Evolutionary conservation across 306 rosid species (phyloP), one percentile per base, ranked within the genome.

Genomic region (Mimosa pudica): DNA sequence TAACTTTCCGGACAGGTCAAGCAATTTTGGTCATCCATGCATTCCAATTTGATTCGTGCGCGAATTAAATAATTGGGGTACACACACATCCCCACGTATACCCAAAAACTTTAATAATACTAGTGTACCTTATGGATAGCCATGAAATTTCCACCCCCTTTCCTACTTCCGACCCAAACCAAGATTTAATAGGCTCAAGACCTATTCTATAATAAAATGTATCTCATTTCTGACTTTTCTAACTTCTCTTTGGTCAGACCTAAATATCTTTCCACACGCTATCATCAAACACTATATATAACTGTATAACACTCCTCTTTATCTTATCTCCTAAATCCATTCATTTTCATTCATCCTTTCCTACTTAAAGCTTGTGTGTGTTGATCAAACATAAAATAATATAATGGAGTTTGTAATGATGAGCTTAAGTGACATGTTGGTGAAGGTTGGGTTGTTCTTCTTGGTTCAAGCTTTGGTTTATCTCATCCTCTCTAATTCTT

Each of bases 401-500:
- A 38, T 38, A 65, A 63, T 90, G 86, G 95, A 90, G 32, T 75
- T 48, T 71, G 8, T 0, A 2, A 76, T 24, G 10, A 75, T 16
- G 35, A 60, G 77, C 81, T 79, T 80, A 63, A 86, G 84, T 52
- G 93, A 88, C 32, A 48, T 82, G 88, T 44, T 92, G 79, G 0
- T 92, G 70, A 94, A 89, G 86, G 89, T 88, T 18, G 93, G 8
- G 12, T 7, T 94, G 77, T 94, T 94, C 77, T 5, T 89, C 54
- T 16, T 91, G 0, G 88, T 94, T 38, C 98, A 92, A 72, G 87
- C 75, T 77, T 79, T 94, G 84, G 97, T 94, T 11, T 94, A 92
- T 81, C 84, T 94, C 13, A 94, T 94, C 60, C 97, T 94, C 51
- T 87, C 91, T 3, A 89, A 88, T 16, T 94, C 98, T 46, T 94